Evolutionary conservation across 2,329 filamentous ascomycete species (phyloP), one percentile per base, ranked within the genome.

Genomic region (Raffaelea arxii): DNA sequence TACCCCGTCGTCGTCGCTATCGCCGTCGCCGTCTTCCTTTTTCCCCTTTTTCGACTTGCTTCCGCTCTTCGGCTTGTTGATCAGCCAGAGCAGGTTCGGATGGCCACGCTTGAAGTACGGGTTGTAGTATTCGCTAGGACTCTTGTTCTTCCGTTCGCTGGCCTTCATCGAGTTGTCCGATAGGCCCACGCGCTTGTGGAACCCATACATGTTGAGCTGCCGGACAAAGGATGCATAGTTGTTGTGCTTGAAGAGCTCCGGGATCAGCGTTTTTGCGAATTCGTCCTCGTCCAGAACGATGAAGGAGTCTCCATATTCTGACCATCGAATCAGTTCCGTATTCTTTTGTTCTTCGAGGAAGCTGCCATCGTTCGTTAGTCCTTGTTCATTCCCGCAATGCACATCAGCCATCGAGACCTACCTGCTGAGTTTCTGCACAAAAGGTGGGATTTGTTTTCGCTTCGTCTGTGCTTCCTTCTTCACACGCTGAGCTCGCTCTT

Each of bases 161-260:
- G 94, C 90, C 55, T 92, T 86, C 85, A 98, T 94, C 0, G 90
- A 96, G 61, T 96, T 96, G 65, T 98, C 92, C 4, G 90, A 95
- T 18, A 98, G 74, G 4, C 86, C 86, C 4, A 92, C 86, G 37
- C 86, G 84, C 71, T 98, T 98, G 72, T 98, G 92, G 59, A 98
- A 98, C 51, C 94, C 90, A 63, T 95, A 96, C 92, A 98, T 98
- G 62, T 98, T 98, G 43, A 98, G 69, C 67, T 98, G 92, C 42
- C 92, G 81, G 43, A 98, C 92, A 63, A 98, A 98, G 1, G 92
- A 97, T 11, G 92, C 97, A 51, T 97, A 95, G 61, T 98, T 98
- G 56, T 91, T 95, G 69, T 98, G 92, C 66, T 98, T 98, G 75
- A 98, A 98, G 52, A 97, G 82, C 64, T 97, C 94, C 1, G 92